Base-by-base conservation (phyloP, 2,329 filamentous ascomycete genomes). In the Cucurbitaria berberidis region DNA sequence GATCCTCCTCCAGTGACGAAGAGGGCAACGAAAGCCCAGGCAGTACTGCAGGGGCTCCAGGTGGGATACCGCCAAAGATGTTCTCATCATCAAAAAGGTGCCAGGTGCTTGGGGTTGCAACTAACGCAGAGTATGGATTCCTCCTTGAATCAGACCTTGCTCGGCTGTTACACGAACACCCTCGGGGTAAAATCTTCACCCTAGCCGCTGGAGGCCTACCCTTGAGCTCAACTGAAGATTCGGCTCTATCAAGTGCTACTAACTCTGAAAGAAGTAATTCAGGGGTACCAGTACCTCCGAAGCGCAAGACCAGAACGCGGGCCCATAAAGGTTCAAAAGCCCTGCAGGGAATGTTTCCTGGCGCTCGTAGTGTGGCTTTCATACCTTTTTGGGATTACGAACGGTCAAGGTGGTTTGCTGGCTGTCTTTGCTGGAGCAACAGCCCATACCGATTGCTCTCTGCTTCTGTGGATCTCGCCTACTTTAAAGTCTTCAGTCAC, bases 331-430 rank as follows among this genome's bases (percentile, higher is more conserved):
- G 57, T 36, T 58, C 62, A 13, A 53, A 48, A 5, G 84, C 85
- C 30, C 73, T 86, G 2, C 80, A 76, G 11, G 82, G 81, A 27
- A 72, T 85, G 5, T 82, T 84, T 34, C 70, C 66, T 1, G 59
- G 55, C 10, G 74, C 73, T 9, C 63, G 69, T 16, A 72, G 72
- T 50, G 62, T 76, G 5, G 66, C 72, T 13, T 74, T 76, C 27
- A 60, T 76, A 16, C 76, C 76, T 3, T 67, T 78, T 21, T 76
- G 74, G 71, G 73, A 78, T 35, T 75, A 68, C 24, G 69, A 73
- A 11, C 60, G 70, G 19, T 68, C 70, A 1, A 58, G 72, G 27
- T 76, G 73, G 68, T 75, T 73, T 40, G 70, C 72, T 1, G 70
- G 70, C 3, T 73, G 70, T 48, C 45, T 75, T 0, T 71, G 69